These are phyloP conservation scores for Sporormia fimetaria DNA, from an alignment of 495 filamentous ascomycete genomes.

Conservation along the genomic window DNA sequence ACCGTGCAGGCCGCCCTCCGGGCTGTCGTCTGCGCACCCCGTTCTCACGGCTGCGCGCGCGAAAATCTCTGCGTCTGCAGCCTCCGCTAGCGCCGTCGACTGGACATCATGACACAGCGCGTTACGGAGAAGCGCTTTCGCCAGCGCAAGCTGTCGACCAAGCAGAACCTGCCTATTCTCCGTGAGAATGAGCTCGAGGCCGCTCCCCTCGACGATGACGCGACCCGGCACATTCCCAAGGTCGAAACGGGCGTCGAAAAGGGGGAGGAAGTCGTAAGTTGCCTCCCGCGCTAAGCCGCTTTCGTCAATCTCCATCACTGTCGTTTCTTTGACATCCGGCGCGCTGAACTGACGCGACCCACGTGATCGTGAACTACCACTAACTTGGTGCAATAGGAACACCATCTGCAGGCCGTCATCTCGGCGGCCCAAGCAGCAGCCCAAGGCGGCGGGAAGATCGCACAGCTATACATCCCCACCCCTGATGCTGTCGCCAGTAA, in stretches of 20 bases:
- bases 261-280: conserved; percentile 88
- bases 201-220: conserved; percentile 51
- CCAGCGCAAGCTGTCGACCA: conserved; percentile 83
- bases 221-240: conserved; percentile 56
- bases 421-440: conserved; percentile 55
- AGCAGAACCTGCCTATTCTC: conserved; percentile 73
- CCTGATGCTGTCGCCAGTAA: conserved; percentile 65
- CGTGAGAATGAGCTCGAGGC: conserved; percentile 85
- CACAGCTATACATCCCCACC: conserved; percentile 71
- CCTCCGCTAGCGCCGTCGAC: not conserved
- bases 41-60: conserved; percentile 6
- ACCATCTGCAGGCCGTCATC: conserved; percentile 92
- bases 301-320: conserved; percentile 4
- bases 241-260: conserved; percentile 96
- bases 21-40: conserved; percentile 2
- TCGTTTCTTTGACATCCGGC: conserved; percentile 1
- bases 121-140: conserved; percentile 36
- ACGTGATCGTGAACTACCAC: not conserved
- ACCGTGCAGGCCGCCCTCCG: conserved; percentile 3
- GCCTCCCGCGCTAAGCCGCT: conserved; percentile 33
- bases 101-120: conserved; percentile 25
- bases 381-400: conserved; percentile 56
- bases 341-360: conserved; percentile 4
- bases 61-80: not conserved
- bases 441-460: conserved; percentile 54